Evolutionary conservation across 345 rosid genomes (phyloP).

Genomic region (Gossypioides kirkii): DNA sequence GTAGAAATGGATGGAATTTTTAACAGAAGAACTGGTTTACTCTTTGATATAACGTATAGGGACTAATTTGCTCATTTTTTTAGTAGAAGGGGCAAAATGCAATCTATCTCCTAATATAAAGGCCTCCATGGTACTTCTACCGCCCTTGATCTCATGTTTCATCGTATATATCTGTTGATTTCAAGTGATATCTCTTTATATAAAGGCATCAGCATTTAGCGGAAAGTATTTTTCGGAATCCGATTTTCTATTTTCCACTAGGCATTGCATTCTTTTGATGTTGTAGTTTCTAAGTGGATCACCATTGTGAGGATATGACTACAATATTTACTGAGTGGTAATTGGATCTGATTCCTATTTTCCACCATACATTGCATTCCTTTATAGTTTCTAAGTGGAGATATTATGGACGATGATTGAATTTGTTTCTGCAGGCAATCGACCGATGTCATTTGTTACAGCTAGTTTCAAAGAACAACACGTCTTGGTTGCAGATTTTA

Average conservation of each 20-base stretch:
- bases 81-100: no score
- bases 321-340: neutral
- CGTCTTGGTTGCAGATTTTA: neutral
- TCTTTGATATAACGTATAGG: no score
- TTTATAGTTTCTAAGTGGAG: neutral
- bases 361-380: neutral
- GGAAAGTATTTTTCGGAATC: neutral
- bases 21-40: no score
- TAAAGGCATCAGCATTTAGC: neutral
- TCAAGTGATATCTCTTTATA: neutral
- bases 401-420: neutral
- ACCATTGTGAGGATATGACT: neutral
- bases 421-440: conserved; percentile 7
- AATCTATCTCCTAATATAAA: no score
- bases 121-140: no score
- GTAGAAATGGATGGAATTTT: no score
- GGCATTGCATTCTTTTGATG: neutral
- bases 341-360: neutral
- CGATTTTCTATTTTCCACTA: neutral
- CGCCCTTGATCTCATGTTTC: neutral
- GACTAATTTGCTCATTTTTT: no score
- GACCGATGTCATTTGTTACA: neutral
- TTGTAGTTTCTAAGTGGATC: neutral
- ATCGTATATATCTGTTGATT: neutral
- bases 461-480: neutral